Conservation (phyloP, 2,329 filamentous ascomycete species). For the Sarocladiaceae sp. region DNA sequence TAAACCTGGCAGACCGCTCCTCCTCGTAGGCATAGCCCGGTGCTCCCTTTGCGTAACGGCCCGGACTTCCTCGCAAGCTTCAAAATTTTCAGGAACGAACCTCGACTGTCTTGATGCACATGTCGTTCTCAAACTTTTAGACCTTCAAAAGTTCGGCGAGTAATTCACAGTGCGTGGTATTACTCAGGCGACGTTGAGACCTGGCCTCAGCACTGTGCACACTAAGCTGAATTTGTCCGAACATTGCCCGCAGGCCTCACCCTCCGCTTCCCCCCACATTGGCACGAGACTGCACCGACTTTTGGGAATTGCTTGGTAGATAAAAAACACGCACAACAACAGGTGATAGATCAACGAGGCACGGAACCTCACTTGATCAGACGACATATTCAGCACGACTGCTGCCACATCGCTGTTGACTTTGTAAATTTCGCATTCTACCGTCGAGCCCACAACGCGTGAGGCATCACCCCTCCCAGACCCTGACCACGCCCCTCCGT, state of each 20-base stretch:
- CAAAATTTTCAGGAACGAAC: too few relatives aligned
- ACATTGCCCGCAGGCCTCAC: constrained; percentile 10
- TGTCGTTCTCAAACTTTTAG: neutral
- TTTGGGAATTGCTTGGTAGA: constrained; percentile 29
- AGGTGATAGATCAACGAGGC: neutral
- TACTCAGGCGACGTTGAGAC: neutral
- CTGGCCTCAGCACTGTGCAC: constrained; percentile 5
- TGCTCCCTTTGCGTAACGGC: too few relatives aligned
- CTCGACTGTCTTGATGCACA: too few relatives aligned
- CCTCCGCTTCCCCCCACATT: constrained; percentile 27
- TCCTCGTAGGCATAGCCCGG: too few relatives aligned
- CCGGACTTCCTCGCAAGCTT: too few relatives aligned
- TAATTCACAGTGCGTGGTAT: neutral
- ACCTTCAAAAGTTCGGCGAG: neutral
- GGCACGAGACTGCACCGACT: constrained; percentile 35
- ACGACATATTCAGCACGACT: too few relatives aligned
- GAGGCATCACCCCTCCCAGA: constrained; percentile 11
- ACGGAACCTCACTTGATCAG: too few relatives aligned
- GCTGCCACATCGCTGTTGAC: too few relatives aligned
- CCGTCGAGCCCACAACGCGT: neutral
- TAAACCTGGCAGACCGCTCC: too few relatives aligned
- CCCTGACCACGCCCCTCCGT: constrained; percentile 1
- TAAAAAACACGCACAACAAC: constrained; percentile 31
- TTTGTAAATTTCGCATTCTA: neutral
- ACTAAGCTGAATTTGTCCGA: constrained; percentile 9